These are phyloP conservation scores for Colletotrichum ledebouriae DNA, from an alignment of 2,329 filamentous ascomycete species.

Conservation along the genomic window DNA sequence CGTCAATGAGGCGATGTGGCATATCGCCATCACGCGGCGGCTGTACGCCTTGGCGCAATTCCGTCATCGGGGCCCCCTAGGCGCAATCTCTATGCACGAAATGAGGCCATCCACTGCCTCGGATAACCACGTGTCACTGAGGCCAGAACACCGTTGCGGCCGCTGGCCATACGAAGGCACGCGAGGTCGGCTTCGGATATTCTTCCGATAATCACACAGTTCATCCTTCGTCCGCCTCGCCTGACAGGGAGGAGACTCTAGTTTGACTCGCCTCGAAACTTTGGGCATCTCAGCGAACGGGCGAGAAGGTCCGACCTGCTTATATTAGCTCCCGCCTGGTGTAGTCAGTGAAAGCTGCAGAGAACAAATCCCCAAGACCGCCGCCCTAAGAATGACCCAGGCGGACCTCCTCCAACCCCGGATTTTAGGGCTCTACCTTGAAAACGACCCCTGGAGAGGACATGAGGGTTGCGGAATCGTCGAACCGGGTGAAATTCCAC, in stretches of 20 bases:
- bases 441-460: constrained; percentile 3
- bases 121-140: not conserved
- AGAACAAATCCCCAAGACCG: not conserved
- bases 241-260: constrained; percentile 18
- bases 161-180: not conserved
- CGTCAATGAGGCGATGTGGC: constrained; percentile 10
- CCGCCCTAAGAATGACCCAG: constrained; percentile 1
- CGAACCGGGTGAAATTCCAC: not conserved
- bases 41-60: constrained; percentile 17
- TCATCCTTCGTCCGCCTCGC: constrained; percentile 10
- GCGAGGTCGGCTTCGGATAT: not conserved
- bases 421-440: constrained; percentile 26
- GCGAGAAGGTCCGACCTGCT: constrained; percentile 6
- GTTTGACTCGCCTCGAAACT: constrained; percentile 8
- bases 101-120: not conserved
- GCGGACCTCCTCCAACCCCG: constrained; percentile 9
- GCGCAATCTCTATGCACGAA: not conserved
- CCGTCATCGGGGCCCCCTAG: not conserved
- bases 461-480: not conserved
- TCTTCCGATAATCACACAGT: constrained; percentile 7
- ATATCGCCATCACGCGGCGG: constrained; percentile 9
- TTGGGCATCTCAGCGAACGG: not conserved
- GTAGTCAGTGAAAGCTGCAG: constrained; percentile 1
- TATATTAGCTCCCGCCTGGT: not conserved
- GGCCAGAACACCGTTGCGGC: not conserved